Base-by-base conservation (phyloP, 192 early-diverging fungal species). In the Coemansia sp. region DNA sequence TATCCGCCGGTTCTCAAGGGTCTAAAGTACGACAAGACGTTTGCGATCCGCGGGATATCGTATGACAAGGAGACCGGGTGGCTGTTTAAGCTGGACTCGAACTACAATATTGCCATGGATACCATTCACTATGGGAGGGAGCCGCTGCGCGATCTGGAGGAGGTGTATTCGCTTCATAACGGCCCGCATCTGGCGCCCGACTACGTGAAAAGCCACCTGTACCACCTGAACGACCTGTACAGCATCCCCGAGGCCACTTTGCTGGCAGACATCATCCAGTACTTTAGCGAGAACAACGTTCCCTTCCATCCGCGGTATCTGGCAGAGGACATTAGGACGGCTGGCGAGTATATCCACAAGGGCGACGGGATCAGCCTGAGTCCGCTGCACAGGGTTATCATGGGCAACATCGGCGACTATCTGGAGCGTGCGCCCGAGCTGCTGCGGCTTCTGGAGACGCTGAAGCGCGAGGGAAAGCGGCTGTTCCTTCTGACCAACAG, bases 71-170 rank as follows among this genome's bases (percentile, higher is more conserved):
- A 86, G 67, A 87, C 72, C 25, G 85, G 85, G 14, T 87, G 85
- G 85, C 67, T 87, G 49, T 85, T 87, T 73, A 87, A 87, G 54
- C 69, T 87, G 42, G 85, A 87, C 61, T 78, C 75, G 28, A 83
- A 82, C 69, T 83, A 81, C 55, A 87, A 87, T 55, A 84, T 87
- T 55, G 84, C 85, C 27, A 64, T 87, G 62, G 83, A 84, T 56
- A 67, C 64, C 0, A 60, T 79, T 6, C 75, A 86, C 64, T 83
- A 71, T 24, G 85, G 85, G 0, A 75, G 85, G 13, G 84, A 87
- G 61, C 77, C 78, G 9, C 61, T 87, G 66, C 68, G 66, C 13
- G 71, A 83, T 45, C 64, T 74, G 36, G 76, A 87, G 51, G 77
- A 75, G n/a, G 79, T 87, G 0, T 77, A 78, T 60, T 69, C 79